Percentiles rank a stretch among this genome's conserved stretches.
Evolutionary conservation across 441 rosid genomes (phyloP).

Genomic region (Euphorbia schlechtendalii): DNA sequence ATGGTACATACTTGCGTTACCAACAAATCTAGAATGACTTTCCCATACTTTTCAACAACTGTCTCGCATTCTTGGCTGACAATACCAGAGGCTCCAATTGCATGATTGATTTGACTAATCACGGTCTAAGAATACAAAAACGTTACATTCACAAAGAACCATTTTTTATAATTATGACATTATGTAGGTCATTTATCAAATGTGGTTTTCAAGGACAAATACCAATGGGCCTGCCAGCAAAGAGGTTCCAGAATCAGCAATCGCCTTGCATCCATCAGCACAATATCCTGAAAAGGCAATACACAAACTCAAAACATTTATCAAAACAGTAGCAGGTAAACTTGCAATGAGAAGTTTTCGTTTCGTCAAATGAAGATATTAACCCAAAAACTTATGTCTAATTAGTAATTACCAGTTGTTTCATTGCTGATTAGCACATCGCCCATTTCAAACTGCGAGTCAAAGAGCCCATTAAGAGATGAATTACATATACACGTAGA

Average conservation of each 20-base stretch:
- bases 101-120: constrained; percentile 65
- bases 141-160: constrained; percentile 5
- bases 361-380: neutral
- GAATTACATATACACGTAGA: neutral
- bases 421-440: constrained; percentile 48
- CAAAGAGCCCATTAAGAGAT: constrained; percentile 5
- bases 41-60: constrained; percentile 57
- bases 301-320: neutral
- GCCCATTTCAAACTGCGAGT: constrained; percentile 53
- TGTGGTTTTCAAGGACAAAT: constrained; percentile 7
- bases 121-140: constrained; percentile 34
- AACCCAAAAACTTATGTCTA: neutral
- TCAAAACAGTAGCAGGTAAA: constrained; percentile 14
- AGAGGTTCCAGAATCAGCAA: constrained; percentile 87
- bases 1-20: constrained; percentile 40
- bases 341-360: neutral
- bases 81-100: constrained; percentile 77
- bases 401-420: constrained; percentile 62
- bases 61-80: constrained; percentile 73
- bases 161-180: neutral
- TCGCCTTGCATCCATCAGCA: constrained; percentile 56
- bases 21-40: constrained; percentile 50
- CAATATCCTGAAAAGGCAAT: constrained; percentile 55
- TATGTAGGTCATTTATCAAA: neutral
- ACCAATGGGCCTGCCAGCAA: constrained; percentile 80